Evolutionary conservation across 2,329 filamentous ascomycete genomes (phyloP).

Genomic region (Metarhizium rileyi): DNA sequence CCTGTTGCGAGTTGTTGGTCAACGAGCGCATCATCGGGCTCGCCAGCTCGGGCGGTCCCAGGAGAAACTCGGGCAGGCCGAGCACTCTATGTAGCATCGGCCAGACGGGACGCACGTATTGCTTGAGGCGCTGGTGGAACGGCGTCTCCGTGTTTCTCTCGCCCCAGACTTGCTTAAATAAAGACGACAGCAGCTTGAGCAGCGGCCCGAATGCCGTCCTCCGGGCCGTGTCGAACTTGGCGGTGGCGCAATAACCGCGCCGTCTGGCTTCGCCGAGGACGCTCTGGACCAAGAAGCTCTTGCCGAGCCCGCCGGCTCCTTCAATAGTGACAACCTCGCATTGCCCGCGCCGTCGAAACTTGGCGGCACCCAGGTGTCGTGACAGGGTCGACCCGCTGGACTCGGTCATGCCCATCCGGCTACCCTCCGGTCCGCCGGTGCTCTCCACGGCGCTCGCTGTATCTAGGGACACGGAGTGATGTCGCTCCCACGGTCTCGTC

Average conservation of each 20-base stretch:
- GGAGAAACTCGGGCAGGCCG: conserved; percentile 59
- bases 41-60: conserved; percentile 37
- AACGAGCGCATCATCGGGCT: conserved; percentile 5
- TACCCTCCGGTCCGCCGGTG: conserved; percentile 28
- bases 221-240: conserved; percentile 55
- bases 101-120: conserved; percentile 55
- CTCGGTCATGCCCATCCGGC: conserved; percentile 34
- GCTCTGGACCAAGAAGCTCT: conserved; percentile 54
- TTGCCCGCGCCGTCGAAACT: conserved; percentile 51
- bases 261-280: conserved; percentile 50
- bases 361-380: conserved; percentile 44
- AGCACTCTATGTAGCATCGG: conserved; percentile 52
- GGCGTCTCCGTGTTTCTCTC: conserved; percentile 55
- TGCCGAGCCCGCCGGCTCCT: conserved; percentile 53
- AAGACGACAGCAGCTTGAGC: conserved; percentile 53
- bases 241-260: conserved; percentile 54
- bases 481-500: conserved; percentile 40
- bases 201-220: conserved; percentile 53
- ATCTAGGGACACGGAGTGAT: conserved; percentile 41
- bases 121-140: conserved; percentile 51
- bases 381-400: conserved; percentile 40
- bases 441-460: conserved; percentile 37
- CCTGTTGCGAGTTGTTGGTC: conserved; percentile 1
- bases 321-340: conserved; percentile 55
- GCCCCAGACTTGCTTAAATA: conserved; percentile 59